These are phyloP conservation scores for Peronospora farinosa DNA, from an alignment of 352 stramenopile species.

Conservation along the genomic window DNA sequence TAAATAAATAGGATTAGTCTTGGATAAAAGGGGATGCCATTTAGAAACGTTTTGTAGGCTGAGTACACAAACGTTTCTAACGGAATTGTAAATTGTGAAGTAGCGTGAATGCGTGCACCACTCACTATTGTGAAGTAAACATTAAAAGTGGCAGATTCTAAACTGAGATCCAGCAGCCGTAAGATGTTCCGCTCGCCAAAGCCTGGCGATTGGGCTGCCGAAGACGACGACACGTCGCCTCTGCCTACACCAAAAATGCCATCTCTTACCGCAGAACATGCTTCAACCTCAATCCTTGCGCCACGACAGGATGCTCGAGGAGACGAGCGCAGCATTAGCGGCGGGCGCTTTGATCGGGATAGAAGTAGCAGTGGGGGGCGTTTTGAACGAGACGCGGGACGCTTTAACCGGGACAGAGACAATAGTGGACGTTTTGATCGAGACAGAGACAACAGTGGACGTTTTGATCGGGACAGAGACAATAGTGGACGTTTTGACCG, in stretches of 20 bases:
- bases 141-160: background rate
- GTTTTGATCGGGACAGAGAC: constrained; percentile 13
- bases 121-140: background rate
- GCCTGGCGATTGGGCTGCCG: constrained; percentile 64
- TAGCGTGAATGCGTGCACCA: no score
- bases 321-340: constrained; percentile 11
- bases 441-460: no score
- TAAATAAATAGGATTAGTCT: no score
- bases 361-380: constrained; percentile 8
- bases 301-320: constrained; percentile 5
- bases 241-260: constrained; percentile 4
- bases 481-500: constrained; percentile 9
- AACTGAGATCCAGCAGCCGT: background rate
- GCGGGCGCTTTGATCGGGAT: constrained; percentile 12
- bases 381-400: constrained; percentile 13
- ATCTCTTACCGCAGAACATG: background rate
- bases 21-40: no score
- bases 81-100: no score
- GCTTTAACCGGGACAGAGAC: constrained; percentile 13
- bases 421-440: constrained; percentile 9
- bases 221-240: constrained; percentile 42
- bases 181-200: constrained; percentile 69
- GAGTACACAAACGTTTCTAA: no score
- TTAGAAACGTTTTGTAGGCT: no score
- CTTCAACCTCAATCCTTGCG: background rate